Percentiles rank a stretch among this genome's conserved stretches.
These are phyloP conservation scores for Termitomyces sp. DNA, from an alignment of 1,284 basidiomycete species.

Conservation along the genomic window DNA sequence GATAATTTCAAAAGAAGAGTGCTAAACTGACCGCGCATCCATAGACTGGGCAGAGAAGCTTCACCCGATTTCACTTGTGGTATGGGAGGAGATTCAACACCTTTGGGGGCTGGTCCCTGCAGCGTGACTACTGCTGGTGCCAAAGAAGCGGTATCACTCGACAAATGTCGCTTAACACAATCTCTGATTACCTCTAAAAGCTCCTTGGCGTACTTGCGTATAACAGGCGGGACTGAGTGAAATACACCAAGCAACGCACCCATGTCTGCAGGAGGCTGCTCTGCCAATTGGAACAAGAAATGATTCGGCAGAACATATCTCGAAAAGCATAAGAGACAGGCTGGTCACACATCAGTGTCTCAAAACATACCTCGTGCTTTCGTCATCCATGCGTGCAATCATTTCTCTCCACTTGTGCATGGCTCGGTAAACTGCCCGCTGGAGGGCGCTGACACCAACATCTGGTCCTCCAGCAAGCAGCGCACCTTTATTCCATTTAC, in stretches of 20 bases:
- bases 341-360: conserved; percentile 8
- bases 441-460: conserved; percentile 33
- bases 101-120: neutral
- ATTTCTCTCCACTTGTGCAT: conserved; percentile 86
- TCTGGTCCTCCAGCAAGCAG: conserved; percentile 39
- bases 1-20: neutral
- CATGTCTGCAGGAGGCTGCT: conserved; percentile 59
- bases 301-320: conserved; percentile 76
- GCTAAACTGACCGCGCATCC: conserved; percentile 23
- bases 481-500: conserved; percentile 70
- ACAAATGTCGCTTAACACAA: conserved; percentile 36
- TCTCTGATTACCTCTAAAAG: conserved; percentile 56
- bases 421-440: conserved; percentile 61
- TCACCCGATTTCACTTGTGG: conserved; percentile 4
- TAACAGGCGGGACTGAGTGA: conserved; percentile 52
- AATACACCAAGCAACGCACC: conserved; percentile 53
- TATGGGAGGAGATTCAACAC: conserved; percentile 4
- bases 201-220: conserved; percentile 57
- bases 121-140: neutral
- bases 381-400: conserved; percentile 82
- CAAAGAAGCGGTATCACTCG: conserved; percentile 3
- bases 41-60: conserved; percentile 15
- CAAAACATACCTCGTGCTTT: conserved; percentile 66
- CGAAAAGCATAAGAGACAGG: conserved; percentile 4
- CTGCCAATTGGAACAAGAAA: conserved; percentile 64